These are phyloP conservation scores for Candida coleopterorum DNA, from an alignment of 805 yeast species.

Conservation along the genomic window DNA sequence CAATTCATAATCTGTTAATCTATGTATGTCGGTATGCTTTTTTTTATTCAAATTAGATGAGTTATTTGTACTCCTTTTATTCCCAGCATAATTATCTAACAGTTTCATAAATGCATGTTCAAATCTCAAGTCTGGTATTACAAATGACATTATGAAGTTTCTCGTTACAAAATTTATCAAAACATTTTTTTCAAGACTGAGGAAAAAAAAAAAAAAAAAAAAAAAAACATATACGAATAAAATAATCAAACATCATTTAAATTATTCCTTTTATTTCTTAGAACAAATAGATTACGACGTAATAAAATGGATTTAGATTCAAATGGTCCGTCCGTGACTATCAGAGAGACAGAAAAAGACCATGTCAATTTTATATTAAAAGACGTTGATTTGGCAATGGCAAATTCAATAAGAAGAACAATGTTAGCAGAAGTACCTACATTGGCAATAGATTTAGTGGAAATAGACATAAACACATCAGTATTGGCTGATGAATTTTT, in stretches of 20 bases:
- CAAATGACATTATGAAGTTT: constrained; percentile 7
- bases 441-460: constrained; percentile 92
- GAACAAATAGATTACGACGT: neutral
- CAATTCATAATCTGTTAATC: constrained; percentile 17
- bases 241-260: neutral
- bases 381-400: constrained; percentile 84
- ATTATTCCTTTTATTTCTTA: neutral
- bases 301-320: constrained; percentile 20
- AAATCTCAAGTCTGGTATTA: constrained; percentile 62
- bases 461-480: constrained; percentile 86
- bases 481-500: constrained; percentile 96
- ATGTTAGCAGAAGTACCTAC: constrained; percentile 98
- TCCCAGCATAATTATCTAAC: constrained; percentile 26
- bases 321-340: constrained; percentile 75
- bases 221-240: too few relatives aligned
- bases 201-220: neutral
- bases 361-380: constrained; percentile 86
- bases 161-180: constrained; percentile 9
- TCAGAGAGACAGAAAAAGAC: constrained; percentile 79
- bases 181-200: neutral
- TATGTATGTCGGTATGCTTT: neutral
- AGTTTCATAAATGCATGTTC: constrained; percentile 51
- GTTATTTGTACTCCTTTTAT: constrained; percentile 5
- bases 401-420: constrained; percentile 85
- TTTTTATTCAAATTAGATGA: neutral